A percentile compares a stretch with the other conserved stretches of the same genome.
Evolutionary conservation across 139 green algal species (phyloP).

Genomic region (Chlorella sorokiniana): DNA sequence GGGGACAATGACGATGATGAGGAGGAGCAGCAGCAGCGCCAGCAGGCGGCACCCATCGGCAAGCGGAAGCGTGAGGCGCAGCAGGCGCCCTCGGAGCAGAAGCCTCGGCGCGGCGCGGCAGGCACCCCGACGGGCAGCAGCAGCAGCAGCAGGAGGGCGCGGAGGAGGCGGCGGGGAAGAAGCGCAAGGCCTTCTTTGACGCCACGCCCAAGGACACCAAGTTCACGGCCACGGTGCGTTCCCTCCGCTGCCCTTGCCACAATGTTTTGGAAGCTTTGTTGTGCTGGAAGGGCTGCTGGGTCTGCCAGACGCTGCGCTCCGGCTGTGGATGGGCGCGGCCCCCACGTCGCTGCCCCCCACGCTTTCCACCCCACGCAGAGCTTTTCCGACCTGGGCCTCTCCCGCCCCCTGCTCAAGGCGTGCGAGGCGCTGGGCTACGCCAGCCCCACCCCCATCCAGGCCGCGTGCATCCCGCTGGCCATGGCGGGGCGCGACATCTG

Average conservation of each 20-base stretch:
- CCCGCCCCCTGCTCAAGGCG: slow-evolving; percentile 83
- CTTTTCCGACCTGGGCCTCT: slow-evolving; percentile 92
- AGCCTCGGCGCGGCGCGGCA: not conserved
- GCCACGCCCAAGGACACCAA: slow-evolving; percentile 59
- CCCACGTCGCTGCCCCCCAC: not conserved
- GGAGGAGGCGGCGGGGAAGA: not conserved
- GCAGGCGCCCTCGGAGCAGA: slow-evolving; percentile 4
- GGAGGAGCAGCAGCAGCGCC: slow-evolving; percentile 26
- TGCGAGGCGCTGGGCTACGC: slow-evolving; percentile 89
- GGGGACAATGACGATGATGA: slow-evolving; percentile 20
- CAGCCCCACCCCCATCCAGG: slow-evolving; percentile 95
- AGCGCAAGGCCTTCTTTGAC: slow-evolving; percentile 58
- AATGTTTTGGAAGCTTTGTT: not conserved
- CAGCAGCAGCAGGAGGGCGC: slow-evolving; percentile 20
- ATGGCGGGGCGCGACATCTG: slow-evolving; percentile 94
- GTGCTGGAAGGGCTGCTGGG: too few species aligned
- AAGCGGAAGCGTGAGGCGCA: slow-evolving; percentile 34
- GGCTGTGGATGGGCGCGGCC: too few species aligned
- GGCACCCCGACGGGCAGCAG: not conserved
- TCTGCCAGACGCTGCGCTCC: too few species aligned
- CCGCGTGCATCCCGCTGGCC: slow-evolving; percentile 92
- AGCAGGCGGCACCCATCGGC: not conserved
- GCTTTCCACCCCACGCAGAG: not conserved
- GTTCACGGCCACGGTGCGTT: slow-evolving; percentile 61
- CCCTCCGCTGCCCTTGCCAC: not conserved